These are phyloP conservation scores for Ilyonectria sp. DNA, from an alignment of 2,329 filamentous ascomycete species.

Conservation along the genomic window DNA sequence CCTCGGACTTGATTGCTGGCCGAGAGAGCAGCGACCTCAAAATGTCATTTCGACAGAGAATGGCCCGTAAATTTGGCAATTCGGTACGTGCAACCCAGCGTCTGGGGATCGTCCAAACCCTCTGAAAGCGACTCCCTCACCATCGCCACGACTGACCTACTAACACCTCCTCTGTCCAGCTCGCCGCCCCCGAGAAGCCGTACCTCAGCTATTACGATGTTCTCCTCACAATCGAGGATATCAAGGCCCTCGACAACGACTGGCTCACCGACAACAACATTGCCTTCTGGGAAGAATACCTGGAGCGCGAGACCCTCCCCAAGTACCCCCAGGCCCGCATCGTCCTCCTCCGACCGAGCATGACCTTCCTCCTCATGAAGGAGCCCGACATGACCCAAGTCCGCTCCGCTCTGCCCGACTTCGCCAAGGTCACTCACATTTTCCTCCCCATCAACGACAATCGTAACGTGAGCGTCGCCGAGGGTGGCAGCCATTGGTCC, in stretches of 20 bases:
- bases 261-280: slow-evolving; percentile 99
- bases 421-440: slow-evolving; percentile 86
- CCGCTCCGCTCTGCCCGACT: slow-evolving; percentile 83
- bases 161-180: slow-evolving; percentile 59
- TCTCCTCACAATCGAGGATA: slow-evolving; percentile 85
- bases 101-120: neutral
- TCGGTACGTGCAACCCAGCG: slow-evolving; percentile 55
- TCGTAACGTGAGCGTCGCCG: slow-evolving; percentile 80
- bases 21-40: slow-evolving; percentile 42
- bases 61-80: slow-evolving; percentile 65
- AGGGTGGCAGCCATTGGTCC: slow-evolving; percentile 96
- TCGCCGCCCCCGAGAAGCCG: slow-evolving; percentile 54
- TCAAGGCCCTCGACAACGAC: slow-evolving; percentile 89
- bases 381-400: slow-evolving; percentile 71
- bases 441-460: slow-evolving; percentile 97
- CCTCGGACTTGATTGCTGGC: slow-evolving; percentile 30
- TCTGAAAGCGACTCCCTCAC: neutral
- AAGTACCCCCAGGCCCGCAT: slow-evolving; percentile 89
- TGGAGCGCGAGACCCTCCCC: slow-evolving; percentile 89
- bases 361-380: slow-evolving; percentile 93
- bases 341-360: slow-evolving; percentile 89
- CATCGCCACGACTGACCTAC: slow-evolving; percentile 24
- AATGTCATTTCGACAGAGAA: slow-evolving; percentile 59
- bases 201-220: slow-evolving; percentile 61
- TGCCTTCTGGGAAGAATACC: slow-evolving; percentile 97